These are phyloP conservation scores for Calonectria montana DNA, from an alignment of 2,329 filamentous ascomycete species.

Conservation along the genomic window DNA sequence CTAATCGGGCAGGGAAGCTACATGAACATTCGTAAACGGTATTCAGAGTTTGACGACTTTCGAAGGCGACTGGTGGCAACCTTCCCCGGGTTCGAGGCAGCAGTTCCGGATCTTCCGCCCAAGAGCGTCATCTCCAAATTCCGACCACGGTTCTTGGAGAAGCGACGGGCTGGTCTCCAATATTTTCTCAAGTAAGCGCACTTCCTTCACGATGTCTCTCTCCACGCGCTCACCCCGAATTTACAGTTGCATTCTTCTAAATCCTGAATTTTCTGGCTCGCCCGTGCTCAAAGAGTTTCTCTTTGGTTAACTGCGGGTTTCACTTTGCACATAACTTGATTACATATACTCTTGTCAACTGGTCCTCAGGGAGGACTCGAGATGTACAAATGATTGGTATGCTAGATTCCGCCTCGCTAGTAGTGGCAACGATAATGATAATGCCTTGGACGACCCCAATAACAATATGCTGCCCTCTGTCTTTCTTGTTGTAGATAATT, in stretches of 20 bases:
- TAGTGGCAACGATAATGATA: slow-evolving; percentile 41
- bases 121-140: slow-evolving; percentile 94
- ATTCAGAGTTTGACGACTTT: slow-evolving; percentile 93
- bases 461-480: neutral
- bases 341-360: slow-evolving; percentile 35
- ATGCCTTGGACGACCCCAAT: slow-evolving; percentile 38
- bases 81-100: slow-evolving; percentile 85
- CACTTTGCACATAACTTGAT: slow-evolving; percentile 25
- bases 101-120: slow-evolving; percentile 89
- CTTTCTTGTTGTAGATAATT: neutral
- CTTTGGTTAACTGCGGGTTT: slow-evolving; percentile 64
- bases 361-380: slow-evolving; percentile 28
- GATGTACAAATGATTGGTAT: slow-evolving; percentile 37
- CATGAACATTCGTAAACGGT: slow-evolving; percentile 77
- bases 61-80: slow-evolving; percentile 78
- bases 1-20: slow-evolving; percentile 62
- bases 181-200: slow-evolving; percentile 89
- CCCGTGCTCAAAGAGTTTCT: slow-evolving; percentile 92
- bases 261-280: slow-evolving; percentile 94
- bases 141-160: slow-evolving; percentile 85
- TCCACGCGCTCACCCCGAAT: slow-evolving; percentile 20
- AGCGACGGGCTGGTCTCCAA: slow-evolving; percentile 81
- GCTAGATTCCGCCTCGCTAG: slow-evolving; percentile 27
- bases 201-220: neutral
- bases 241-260: slow-evolving; percentile 84